These are phyloP conservation scores for Cornus suecica DNA, from an alignment of 148 eudicot species.

Conservation along the genomic window DNA sequence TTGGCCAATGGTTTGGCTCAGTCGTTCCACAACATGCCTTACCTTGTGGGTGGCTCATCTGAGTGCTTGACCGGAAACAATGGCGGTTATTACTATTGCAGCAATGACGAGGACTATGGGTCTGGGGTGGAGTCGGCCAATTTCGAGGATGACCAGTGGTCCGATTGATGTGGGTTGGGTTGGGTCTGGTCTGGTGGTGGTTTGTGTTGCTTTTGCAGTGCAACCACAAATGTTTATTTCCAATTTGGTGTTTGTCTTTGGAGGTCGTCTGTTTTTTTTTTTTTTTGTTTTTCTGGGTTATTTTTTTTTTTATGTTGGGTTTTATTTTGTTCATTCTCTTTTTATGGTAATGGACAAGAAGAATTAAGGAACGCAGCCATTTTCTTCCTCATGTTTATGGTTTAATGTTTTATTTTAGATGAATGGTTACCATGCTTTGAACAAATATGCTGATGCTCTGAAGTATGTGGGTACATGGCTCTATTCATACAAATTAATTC, in stretches of 20 bases:
- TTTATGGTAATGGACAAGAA: conserved; percentile 28
- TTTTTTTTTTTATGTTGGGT: background rate
- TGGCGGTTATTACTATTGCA: conserved; percentile 38
- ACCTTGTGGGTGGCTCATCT: conserved; percentile 38
- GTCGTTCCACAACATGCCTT: conserved; percentile 85
- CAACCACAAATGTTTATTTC: no score
- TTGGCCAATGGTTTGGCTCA: conserved; percentile 48
- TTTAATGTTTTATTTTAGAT: background rate
- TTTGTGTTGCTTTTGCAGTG: no score
- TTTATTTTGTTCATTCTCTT: conserved; percentile 24
- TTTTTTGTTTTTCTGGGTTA: conserved; percentile 11
- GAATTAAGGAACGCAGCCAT: conserved; percentile 23
- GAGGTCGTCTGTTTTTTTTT: conserved; percentile 49
- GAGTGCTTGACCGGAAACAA: conserved; percentile 32
- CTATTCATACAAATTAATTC: no score
- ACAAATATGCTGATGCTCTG: background rate
- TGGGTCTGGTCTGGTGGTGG: no score
- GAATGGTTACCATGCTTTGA: no score
- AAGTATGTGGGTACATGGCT: conserved; percentile 11
- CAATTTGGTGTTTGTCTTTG: conserved; percentile 26
- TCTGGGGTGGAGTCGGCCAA: conserved; percentile 34
- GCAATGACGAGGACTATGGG: conserved; percentile 37
- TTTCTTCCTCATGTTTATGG: background rate
- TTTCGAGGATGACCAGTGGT: conserved; percentile 81
- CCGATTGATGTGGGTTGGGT: conserved; percentile 53